Percentiles rank a stretch among this genome's conserved stretches.
phyloP scores from a whole-genome alignment of 352 stramenopile genomes.

The Globisporangium cystogenes region DNA sequence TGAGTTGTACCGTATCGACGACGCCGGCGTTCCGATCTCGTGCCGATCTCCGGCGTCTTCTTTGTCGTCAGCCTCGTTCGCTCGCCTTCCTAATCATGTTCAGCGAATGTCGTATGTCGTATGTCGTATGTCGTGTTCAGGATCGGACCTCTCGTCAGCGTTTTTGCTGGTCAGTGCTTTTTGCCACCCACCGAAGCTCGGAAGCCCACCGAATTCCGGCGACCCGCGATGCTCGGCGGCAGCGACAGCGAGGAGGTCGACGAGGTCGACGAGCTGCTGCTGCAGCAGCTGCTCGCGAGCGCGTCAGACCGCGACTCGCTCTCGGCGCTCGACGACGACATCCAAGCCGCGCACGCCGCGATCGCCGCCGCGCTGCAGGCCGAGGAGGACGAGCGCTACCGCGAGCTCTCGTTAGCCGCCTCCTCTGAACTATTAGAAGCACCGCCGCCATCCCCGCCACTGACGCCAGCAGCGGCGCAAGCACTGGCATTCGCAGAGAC shows the following conservation, averaged over 20 bases:
- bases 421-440: too few relatives aligned
- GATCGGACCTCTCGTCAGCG: neutral
- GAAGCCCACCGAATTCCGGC: neutral
- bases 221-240: neutral
- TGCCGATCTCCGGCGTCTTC: too few relatives aligned
- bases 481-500: neutral
- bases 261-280: slow-evolving; percentile 27
- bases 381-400: slow-evolving; percentile 17
- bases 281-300: slow-evolving; percentile 26
- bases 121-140: too few relatives aligned
- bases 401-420: slow-evolving; percentile 10
- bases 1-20: too few relatives aligned
- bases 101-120: too few relatives aligned
- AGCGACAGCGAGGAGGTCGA: slow-evolving; percentile 18
- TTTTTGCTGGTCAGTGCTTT: neutral
- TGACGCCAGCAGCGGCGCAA: too few relatives aligned
- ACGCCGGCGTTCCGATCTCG: too few relatives aligned
- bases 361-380: slow-evolving; percentile 24
- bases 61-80: too few relatives aligned
- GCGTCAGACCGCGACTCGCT: slow-evolving; percentile 2
- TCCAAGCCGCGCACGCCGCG: slow-evolving; percentile 11
- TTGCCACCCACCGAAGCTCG: neutral
- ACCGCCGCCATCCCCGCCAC: too few relatives aligned
- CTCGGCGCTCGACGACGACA: slow-evolving; percentile 12
- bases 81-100: too few relatives aligned